phyloP scores from a whole-genome alignment of 176 grass and related monocot genomes.

The Aegilops tauschii region DNA sequence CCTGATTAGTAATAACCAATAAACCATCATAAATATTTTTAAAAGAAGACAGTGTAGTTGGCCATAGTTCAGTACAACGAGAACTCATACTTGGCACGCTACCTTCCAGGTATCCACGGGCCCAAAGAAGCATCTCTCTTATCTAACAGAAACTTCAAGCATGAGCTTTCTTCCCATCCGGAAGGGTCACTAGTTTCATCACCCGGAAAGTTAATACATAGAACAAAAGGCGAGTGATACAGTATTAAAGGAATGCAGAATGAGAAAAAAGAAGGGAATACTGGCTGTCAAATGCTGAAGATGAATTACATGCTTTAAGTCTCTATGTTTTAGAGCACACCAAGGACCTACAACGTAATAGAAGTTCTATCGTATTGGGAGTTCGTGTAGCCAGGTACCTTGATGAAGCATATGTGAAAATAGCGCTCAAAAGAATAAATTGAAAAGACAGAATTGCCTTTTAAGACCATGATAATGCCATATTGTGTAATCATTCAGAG shows the following conservation, averaged over 20 bases:
- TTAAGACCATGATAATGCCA: background rate
- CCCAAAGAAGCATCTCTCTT: conserved; percentile 92
- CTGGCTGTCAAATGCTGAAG: background rate
- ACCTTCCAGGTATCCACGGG: conserved; percentile 98
- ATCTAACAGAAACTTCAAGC: conserved; percentile 86
- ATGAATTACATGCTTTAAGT: background rate
- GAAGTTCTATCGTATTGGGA: background rate
- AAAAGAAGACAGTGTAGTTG: conserved; percentile 9
- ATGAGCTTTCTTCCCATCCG: conserved; percentile 95
- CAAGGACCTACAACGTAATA: background rate
- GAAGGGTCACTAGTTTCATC: conserved; percentile 76
- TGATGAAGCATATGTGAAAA: background rate
- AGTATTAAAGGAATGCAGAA: conserved; percentile 11
- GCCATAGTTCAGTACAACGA: conserved; percentile 14
- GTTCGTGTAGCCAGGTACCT: conserved; percentile 1
- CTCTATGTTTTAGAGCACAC: background rate
- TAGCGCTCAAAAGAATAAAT: background rate
- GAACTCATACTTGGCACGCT: conserved; percentile 39
- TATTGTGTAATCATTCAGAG: background rate
- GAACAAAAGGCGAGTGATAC: background rate
- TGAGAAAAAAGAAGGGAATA: conserved; percentile 10
- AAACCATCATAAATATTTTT: conserved; percentile 8
- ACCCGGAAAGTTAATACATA: conserved; percentile 23
- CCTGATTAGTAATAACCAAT: conserved; percentile 55
- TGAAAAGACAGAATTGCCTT: background rate